phyloP scores from a whole-genome alignment of 441 rosid genomes.

The Jatropha podagrica region DNA sequence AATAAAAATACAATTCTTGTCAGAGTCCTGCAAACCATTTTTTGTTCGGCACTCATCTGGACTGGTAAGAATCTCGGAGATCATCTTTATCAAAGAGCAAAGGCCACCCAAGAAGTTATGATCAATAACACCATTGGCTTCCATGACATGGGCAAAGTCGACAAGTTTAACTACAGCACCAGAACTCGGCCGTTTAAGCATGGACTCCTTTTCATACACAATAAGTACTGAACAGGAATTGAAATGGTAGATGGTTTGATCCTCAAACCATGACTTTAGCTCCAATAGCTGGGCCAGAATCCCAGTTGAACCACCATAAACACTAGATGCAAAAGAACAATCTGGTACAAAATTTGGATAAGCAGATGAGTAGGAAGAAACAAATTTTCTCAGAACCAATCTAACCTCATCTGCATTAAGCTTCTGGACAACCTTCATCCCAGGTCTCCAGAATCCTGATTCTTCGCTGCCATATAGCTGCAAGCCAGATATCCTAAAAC shows the following conservation, averaged over 20 bases:
- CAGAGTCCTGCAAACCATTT: conserved; percentile 28
- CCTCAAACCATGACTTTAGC: conserved; percentile 92
- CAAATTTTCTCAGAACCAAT: conserved; percentile 67
- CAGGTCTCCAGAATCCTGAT: conserved; percentile 65
- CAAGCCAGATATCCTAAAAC: conserved; percentile 85
- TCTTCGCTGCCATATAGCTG: conserved; percentile 47
- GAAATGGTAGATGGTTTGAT: conserved; percentile 84
- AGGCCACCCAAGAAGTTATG: conserved; percentile 97
- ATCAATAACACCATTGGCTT: conserved; percentile 83
- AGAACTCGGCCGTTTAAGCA: conserved; percentile 35
- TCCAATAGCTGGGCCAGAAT: conserved; percentile 73
- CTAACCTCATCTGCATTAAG: conserved; percentile 53
- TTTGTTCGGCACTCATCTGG: conserved; percentile 41
- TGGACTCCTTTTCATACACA: conserved; percentile 57
- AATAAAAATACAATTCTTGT: conserved; percentile 18
- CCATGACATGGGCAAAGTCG: conserved; percentile 93
- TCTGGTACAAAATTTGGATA: conserved; percentile 45
- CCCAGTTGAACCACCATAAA: conserved; percentile 71
- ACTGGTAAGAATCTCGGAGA: conserved; percentile 61
- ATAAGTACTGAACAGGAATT: conserved; percentile 83
- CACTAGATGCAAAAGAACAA: conserved; percentile 49
- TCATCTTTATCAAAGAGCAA: conserved; percentile 81
- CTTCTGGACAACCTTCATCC: conserved; percentile 47
- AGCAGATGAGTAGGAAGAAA: conserved; percentile 56
- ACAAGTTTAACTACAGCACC: conserved; percentile 65